Conservation (phyloP, 495 filamentous ascomycete genomes). For the Podospora australis region DNA sequence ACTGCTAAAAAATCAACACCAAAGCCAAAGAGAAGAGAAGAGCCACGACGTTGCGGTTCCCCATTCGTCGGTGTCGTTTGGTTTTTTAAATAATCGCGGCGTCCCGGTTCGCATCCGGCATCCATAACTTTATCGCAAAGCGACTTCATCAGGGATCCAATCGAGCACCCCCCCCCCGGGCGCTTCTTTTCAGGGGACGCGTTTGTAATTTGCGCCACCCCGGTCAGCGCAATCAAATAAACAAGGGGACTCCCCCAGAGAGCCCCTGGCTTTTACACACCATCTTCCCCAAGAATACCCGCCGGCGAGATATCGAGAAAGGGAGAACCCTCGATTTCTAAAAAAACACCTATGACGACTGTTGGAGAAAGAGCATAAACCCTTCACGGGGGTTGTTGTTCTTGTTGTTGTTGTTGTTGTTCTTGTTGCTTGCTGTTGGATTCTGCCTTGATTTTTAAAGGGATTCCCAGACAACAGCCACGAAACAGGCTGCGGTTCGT, state of each 20-base stretch:
- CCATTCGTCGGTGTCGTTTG: too few relatives aligned
- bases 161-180: neutral
- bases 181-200: conserved; percentile 25
- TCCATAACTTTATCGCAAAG: conserved; percentile 10
- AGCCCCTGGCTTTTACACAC: conserved; percentile 10
- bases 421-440: too few relatives aligned
- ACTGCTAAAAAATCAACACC: neutral
- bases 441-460: conserved; percentile 14
- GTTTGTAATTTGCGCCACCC: conserved; percentile 34
- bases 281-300: conserved; percentile 22
- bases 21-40: neutral
- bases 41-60: neutral
- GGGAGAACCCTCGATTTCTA: conserved; percentile 15
- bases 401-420: too few relatives aligned
- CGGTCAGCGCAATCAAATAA: conserved; percentile 35
- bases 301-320: conserved; percentile 21
- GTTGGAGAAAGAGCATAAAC: conserved; percentile 21
- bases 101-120: neutral
- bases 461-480: too few relatives aligned
- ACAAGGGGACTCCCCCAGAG: conserved; percentile 23
- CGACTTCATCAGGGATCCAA: conserved; percentile 11
- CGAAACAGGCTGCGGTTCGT: conserved; percentile 13
- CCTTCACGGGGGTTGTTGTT: conserved; percentile 19
- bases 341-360: conserved; percentile 22
- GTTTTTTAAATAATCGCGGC: neutral